phyloP scores from a whole-genome alignment of 108 stramenopile species.

The Aureococcus anophagefferens region DNA sequence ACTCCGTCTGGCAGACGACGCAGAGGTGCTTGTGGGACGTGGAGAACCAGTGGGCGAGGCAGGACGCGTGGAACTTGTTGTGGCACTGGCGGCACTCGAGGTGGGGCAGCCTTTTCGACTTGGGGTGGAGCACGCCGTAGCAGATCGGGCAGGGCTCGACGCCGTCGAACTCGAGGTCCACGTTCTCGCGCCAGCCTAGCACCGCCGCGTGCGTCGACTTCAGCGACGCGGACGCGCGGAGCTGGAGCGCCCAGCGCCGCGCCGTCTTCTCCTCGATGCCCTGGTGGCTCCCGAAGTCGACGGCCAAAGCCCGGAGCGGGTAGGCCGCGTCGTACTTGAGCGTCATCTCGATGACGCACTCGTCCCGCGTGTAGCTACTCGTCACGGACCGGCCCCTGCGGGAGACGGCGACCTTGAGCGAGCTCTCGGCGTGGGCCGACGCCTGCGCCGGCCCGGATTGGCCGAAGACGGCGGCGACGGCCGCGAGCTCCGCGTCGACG shows the following conservation, averaged over 20 bases:
- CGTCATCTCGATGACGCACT: not conserved
- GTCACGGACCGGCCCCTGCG: too few species aligned
- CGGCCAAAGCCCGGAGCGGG: not conserved
- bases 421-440: too few species aligned
- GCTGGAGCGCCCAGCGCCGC: constrained; percentile 52
- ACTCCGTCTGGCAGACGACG: constrained; percentile 66
- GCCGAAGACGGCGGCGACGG: too few species aligned
- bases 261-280: constrained; percentile 24
- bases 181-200: constrained; percentile 86
- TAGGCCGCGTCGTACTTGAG: not conserved
- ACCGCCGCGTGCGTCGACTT: constrained; percentile 68
- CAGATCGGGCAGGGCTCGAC: constrained; percentile 98
- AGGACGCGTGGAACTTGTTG: constrained; percentile 78
- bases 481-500: too few species aligned
- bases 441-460: too few species aligned
- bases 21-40: constrained; percentile 77
- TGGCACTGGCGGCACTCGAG: constrained; percentile 70
- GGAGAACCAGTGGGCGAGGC: constrained; percentile 86
- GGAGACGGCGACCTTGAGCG: too few species aligned
- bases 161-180: constrained; percentile 94
- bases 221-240: constrained; percentile 28
- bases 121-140: constrained; percentile 81
- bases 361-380: not conserved
- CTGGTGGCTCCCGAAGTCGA: not conserved
- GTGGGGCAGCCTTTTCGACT: constrained; percentile 72